A percentile compares a stretch with the other conserved stretches of the same genome.
These are phyloP conservation scores for Hirsutella rhossiliensis DNA, from an alignment of 2,329 filamentous ascomycete species.

Conservation along the genomic window DNA sequence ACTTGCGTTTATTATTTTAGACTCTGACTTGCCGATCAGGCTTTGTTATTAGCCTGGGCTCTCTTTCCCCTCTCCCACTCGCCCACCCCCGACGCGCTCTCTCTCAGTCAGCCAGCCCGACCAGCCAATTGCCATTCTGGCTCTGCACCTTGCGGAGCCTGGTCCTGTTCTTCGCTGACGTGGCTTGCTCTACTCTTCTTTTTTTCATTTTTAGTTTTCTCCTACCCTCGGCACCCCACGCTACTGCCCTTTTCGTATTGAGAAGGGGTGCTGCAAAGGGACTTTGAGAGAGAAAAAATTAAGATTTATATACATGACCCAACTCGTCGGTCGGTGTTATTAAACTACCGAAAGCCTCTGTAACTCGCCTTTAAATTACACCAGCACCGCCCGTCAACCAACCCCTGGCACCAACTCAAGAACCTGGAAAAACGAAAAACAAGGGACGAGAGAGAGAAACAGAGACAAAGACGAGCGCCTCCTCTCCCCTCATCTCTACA, in stretches of 20 bases:
- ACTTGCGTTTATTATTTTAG: background rate
- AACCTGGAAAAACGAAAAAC: no score
- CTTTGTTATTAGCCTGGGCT: background rate
- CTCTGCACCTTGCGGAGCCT: background rate
- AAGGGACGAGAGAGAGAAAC: no score
- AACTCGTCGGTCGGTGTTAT: background rate
- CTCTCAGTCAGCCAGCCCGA: background rate
- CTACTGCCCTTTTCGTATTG: background rate
- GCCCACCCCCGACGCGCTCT: background rate
- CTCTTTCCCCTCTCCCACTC: background rate
- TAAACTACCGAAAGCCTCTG: no score
- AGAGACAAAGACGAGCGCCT: no score
- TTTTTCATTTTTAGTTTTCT: background rate
- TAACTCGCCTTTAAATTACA: no score
- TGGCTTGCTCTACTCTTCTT: background rate
- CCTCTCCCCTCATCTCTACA: no score
- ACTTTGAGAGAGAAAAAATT: background rate
- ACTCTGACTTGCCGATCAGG: slow-evolving; percentile 1
- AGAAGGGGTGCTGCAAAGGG: background rate
- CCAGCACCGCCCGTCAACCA: no score
- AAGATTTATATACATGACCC: background rate
- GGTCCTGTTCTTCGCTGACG: background rate
- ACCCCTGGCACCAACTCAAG: no score
- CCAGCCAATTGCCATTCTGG: background rate
- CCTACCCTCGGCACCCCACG: background rate